A percentile compares a stretch with the other conserved stretches of the same genome.
Conservation (phyloP, 805 yeast species). For the Yueomyces sp. region DNA sequence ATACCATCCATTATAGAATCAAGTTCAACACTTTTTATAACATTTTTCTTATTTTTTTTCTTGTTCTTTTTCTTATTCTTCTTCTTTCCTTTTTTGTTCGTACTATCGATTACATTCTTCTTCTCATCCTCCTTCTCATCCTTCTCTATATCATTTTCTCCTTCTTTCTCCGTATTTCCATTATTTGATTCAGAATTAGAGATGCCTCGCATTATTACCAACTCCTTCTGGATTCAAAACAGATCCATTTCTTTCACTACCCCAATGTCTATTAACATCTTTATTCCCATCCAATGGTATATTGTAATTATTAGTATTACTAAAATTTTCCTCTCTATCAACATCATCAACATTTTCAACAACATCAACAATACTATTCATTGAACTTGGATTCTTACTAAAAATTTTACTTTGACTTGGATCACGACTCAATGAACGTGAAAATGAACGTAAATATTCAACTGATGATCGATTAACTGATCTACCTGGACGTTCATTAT, state of each 20-base stretch:
- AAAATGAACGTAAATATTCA: slow-evolving; percentile 42
- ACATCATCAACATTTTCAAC: not conserved
- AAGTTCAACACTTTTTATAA: not conserved
- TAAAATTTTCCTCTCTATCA: slow-evolving; percentile 3
- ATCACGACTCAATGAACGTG: slow-evolving; percentile 19
- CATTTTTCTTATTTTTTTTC: not conserved
- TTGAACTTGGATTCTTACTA: not conserved
- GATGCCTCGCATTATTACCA: slow-evolving; percentile 3
- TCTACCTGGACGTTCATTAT: slow-evolving; percentile 11
- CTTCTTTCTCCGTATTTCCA: slow-evolving; percentile 1
- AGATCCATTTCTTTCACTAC: not conserved
- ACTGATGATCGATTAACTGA: slow-evolving; percentile 15
- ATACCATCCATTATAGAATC: slow-evolving; percentile 14
- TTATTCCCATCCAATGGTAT: slow-evolving; percentile 18
- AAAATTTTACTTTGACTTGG: not conserved
- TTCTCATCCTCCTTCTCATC: not conserved
- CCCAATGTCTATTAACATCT: slow-evolving; percentile 8
- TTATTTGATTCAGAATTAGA: not conserved
- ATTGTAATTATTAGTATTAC: slow-evolving; percentile 16
- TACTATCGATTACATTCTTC: not conserved
- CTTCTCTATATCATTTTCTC: slow-evolving; percentile 4
- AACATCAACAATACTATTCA: not conserved
- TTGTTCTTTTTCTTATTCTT: not conserved
- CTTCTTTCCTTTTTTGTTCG: not conserved
- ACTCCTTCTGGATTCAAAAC: no score